Conservation (phyloP, 169 alveolate species). For the Plasmodium gonderi region DNA sequence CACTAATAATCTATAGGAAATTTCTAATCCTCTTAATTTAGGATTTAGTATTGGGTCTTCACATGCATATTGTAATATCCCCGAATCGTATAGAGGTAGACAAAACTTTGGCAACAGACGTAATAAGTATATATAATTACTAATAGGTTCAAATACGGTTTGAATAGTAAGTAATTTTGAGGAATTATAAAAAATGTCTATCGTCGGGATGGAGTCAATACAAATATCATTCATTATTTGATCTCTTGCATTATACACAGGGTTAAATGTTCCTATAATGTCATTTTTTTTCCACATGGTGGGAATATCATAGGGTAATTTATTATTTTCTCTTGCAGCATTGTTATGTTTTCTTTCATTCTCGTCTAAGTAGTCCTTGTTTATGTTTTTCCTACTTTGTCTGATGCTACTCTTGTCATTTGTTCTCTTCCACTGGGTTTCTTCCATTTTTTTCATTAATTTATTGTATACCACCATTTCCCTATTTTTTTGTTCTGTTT, state of each 20-base stretch:
- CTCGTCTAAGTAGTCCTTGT: not conserved
- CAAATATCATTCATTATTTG: conserved; percentile 54
- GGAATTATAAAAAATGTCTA: conserved; percentile 77
- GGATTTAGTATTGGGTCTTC: conserved; percentile 80
- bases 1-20: conserved; percentile 79
- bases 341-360: not conserved
- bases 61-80: conserved; percentile 79
- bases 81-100: conserved; percentile 82
- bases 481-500: conserved; percentile 22
- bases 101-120: conserved; percentile 78
- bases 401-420: not conserved
- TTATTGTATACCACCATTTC: not conserved
- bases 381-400: not conserved
- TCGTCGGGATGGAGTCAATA: conserved; percentile 76
- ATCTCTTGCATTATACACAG: conserved; percentile 64
- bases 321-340: not conserved
- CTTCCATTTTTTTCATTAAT: not conserved
- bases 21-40: conserved; percentile 78
- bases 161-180: conserved; percentile 72
- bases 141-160: conserved; percentile 65
- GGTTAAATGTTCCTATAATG: conserved; percentile 54
- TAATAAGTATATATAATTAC: conserved; percentile 68
- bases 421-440: not conserved
- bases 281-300: conserved; percentile 21
- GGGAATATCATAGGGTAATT: conserved; percentile 2